Conservation (phyloP, 148 eudicot species). For the Rhododendron williamsianum region DNA sequence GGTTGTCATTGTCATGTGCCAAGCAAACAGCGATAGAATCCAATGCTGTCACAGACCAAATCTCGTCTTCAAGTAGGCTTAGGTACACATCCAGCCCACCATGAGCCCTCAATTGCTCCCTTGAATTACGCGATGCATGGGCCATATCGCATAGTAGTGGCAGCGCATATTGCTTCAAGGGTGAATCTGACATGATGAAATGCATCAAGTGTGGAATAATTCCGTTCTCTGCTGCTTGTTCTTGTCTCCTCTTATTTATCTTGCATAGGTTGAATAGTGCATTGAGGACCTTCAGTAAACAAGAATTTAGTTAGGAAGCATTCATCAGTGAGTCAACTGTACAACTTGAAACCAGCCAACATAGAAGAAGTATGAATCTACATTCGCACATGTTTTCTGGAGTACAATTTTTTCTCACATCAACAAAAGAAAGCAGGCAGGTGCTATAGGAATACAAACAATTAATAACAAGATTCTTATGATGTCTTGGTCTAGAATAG, state of each 20-base stretch:
- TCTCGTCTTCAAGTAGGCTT: constrained; percentile 82
- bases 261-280: constrained; percentile 96
- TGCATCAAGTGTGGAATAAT: constrained; percentile 95
- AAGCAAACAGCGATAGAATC: constrained; percentile 96
- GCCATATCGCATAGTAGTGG: constrained; percentile 98
- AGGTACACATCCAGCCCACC: constrained; percentile 96
- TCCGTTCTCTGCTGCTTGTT: constrained; percentile 99
- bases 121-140: constrained; percentile 97
- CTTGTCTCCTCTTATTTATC: constrained; percentile 97
- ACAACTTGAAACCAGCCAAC: constrained; percentile 2
- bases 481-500: not conserved
- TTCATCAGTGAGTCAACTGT: constrained; percentile 3
- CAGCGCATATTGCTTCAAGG: constrained; percentile 81
- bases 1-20: constrained; percentile 93
- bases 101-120: constrained; percentile 94
- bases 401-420: not conserved
- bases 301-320: constrained; percentile 11
- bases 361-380: not conserved
- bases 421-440: not conserved
- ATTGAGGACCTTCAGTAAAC: constrained; percentile 67
- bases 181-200: constrained; percentile 86
- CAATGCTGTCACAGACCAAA: constrained; percentile 95
- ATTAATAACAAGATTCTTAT: not conserved
- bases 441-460: not conserved
- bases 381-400: not conserved